A percentile compares a stretch with the other conserved stretches of the same genome.
Conservation (phyloP, 805 yeast genomes). For the Diddensiella santjacobensis region DNA sequence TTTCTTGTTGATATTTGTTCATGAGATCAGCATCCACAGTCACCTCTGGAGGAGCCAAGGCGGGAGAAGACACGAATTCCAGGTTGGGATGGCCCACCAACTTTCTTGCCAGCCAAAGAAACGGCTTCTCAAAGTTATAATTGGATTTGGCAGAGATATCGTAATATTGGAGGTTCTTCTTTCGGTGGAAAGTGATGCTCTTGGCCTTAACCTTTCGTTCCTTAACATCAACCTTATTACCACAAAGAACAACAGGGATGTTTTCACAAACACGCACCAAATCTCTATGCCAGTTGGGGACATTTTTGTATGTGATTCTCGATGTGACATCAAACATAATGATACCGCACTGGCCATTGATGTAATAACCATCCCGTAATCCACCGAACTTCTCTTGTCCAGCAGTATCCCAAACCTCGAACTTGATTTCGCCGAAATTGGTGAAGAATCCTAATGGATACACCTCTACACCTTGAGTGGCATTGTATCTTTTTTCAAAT, state of each 20-base stretch:
- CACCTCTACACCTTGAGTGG: conserved; percentile 99
- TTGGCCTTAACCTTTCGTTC: conserved; percentile 99
- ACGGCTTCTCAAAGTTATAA: conserved; percentile 99
- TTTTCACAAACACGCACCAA: conserved; percentile 99
- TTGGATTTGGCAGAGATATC: conserved; percentile 99
- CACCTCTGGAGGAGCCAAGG: conserved; percentile 99
- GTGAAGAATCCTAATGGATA: conserved; percentile 98
- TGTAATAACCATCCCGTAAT: conserved; percentile 98
- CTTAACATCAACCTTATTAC: conserved; percentile 99
- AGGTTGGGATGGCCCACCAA: conserved; percentile 96
- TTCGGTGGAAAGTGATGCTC: conserved; percentile 99
- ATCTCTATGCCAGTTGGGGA: conserved; percentile 99
- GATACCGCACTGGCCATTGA: conserved; percentile 99
- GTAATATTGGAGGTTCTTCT: conserved; percentile 99
- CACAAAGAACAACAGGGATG: conserved; percentile 98
- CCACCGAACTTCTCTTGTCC: conserved; percentile 99
- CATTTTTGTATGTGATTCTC: conserved; percentile 98
- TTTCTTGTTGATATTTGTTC: conserved; percentile 98
- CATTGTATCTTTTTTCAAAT: conserved; percentile 97
- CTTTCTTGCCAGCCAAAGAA: conserved; percentile 99
- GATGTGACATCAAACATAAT: conserved; percentile 99
- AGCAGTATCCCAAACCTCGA: conserved; percentile 99
- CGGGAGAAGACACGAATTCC: conserved; percentile 99
- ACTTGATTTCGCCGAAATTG: conserved; percentile 96
- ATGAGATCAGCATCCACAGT: conserved; percentile 93